These are phyloP conservation scores for Chlorociboria aeruginascens DNA, from an alignment of 495 filamentous ascomycete species.

Conservation along the genomic window DNA sequence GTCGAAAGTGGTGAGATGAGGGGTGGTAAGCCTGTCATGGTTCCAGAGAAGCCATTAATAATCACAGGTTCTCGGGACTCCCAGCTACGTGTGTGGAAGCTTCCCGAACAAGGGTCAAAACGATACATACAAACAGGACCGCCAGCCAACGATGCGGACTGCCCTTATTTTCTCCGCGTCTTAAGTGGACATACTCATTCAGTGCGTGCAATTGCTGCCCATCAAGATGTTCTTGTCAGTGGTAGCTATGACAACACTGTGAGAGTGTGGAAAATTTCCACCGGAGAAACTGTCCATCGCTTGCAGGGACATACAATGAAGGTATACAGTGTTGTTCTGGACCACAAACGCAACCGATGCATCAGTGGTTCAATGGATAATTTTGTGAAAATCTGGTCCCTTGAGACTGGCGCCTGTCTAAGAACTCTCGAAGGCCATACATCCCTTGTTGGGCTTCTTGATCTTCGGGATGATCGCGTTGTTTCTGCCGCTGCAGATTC, in stretches of 20 bases:
- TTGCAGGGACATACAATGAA: slow-evolving; percentile 83
- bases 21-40: slow-evolving; percentile 69
- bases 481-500: slow-evolving; percentile 94
- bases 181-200: slow-evolving; percentile 84
- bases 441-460: slow-evolving; percentile 85
- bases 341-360: slow-evolving; percentile 83
- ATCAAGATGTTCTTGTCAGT: slow-evolving; percentile 94
- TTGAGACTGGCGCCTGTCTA: slow-evolving; percentile 75
- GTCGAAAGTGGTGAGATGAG: slow-evolving; percentile 56
- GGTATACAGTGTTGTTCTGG: slow-evolving; percentile 94
- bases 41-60: slow-evolving; percentile 86
- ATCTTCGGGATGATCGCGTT: slow-evolving; percentile 74
- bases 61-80: slow-evolving; percentile 97
- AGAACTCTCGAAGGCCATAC: slow-evolving; percentile 90
- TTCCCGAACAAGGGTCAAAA: slow-evolving; percentile 68
- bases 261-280: slow-evolving; percentile 94
- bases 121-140: slow-evolving; percentile 66
- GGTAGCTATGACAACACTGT: slow-evolving; percentile 96
- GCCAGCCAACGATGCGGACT: slow-evolving; percentile 68
- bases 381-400: slow-evolving; percentile 93
- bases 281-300: slow-evolving; percentile 79
- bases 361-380: slow-evolving; percentile 99
- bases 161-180: slow-evolving; percentile 85
- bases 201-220: slow-evolving; percentile 93
- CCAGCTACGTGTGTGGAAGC: slow-evolving; percentile 86